Percentiles rank a stretch among this genome's conserved stretches.
Conservation (phyloP, 2,329 filamentous ascomycete species). For the Fusarium nanum region DNA sequence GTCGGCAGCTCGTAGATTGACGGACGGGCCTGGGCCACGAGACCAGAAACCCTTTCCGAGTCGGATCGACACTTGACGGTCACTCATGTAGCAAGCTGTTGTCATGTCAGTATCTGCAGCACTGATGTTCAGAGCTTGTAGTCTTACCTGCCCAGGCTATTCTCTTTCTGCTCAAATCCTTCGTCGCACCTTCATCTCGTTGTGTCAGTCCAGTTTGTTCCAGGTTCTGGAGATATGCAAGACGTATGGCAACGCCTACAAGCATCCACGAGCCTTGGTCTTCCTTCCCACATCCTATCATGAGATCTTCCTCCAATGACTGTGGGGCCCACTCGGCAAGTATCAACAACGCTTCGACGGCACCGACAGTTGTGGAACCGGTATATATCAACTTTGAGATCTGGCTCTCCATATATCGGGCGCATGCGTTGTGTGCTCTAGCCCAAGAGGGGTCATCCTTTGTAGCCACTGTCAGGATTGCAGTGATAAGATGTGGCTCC, state of each 20-base stretch:
- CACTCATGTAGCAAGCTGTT: conserved; percentile 71
- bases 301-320: conserved; percentile 68
- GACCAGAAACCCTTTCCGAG: conserved; percentile 81
- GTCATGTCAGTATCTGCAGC: background rate
- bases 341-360: conserved; percentile 75
- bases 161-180: conserved; percentile 70
- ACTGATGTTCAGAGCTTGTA: background rate
- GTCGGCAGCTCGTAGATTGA: conserved; percentile 72
- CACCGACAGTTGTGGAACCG: conserved; percentile 74
- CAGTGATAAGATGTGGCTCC: conserved; percentile 75
- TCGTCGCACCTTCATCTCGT: conserved; percentile 68
- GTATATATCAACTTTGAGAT: conserved; percentile 75
- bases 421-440: conserved; percentile 72
- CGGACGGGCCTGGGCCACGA: conserved; percentile 74
- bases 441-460: conserved; percentile 75
- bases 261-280: conserved; percentile 83
- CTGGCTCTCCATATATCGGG: conserved; percentile 75
- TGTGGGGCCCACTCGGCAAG: conserved; percentile 81
- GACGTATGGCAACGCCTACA: conserved; percentile 74
- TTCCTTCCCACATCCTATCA: conserved; percentile 77
- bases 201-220: conserved; percentile 75
- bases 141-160: conserved; percentile 72
- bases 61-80: conserved; percentile 75
- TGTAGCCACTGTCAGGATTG: conserved; percentile 76
- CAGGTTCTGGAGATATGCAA: conserved; percentile 76